Evolutionary conservation across 306 rosid genomes (phyloP).

Genomic region (Dryas drummondii): DNA sequence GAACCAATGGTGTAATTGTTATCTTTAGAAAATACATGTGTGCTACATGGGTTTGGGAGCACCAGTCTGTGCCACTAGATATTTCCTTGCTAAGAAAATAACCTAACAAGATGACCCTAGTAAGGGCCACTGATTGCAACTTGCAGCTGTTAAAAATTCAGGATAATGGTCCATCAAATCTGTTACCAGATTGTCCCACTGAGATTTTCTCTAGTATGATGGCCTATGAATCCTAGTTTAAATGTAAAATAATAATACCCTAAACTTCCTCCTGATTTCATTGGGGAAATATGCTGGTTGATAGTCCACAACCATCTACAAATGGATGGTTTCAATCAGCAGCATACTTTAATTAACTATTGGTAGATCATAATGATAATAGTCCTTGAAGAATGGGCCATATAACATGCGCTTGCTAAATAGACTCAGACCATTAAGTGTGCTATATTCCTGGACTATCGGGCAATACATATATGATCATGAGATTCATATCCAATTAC

Average conservation of each 20-base stretch:
- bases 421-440: not conserved
- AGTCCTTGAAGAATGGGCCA: not conserved
- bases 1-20: not conserved
- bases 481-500: slow-evolving; percentile 40
- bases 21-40: not conserved
- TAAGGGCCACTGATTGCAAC: not conserved
- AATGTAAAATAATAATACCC: not conserved
- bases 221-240: not conserved
- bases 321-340: not conserved
- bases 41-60: not conserved
- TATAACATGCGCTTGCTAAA: not conserved
- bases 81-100: not conserved
- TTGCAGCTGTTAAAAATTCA: not conserved
- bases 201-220: no score
- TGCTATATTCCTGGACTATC: not conserved
- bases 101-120: not conserved
- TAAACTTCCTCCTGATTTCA: not conserved
- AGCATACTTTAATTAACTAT: not conserved
- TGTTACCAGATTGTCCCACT: no score
- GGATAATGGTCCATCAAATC: not conserved
- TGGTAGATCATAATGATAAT: not conserved
- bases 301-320: not conserved
- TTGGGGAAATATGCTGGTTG: not conserved
- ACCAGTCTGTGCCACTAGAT: not conserved
- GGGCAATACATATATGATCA: slow-evolving; percentile 7